These are phyloP conservation scores for Zalaria obscura DNA, from an alignment of 2,329 filamentous ascomycete genomes.

Conservation along the genomic window DNA sequence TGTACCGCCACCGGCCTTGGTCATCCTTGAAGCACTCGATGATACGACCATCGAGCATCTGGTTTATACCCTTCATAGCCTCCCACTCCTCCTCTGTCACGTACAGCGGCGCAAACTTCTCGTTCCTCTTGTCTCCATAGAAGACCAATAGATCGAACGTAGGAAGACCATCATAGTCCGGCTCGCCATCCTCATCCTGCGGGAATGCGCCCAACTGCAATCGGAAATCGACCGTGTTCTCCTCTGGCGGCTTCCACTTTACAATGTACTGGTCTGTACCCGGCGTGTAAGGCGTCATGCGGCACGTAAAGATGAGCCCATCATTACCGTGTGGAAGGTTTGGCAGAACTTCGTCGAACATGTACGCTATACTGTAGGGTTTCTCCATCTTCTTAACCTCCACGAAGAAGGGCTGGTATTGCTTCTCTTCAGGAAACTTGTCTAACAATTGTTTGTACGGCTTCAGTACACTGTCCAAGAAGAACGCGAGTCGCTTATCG, in stretches of 20 bases:
- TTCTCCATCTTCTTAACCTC: conserved; percentile 84
- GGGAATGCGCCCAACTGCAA: conserved; percentile 63
- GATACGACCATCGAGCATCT: conserved; percentile 73
- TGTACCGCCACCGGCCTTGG: conserved; percentile 63
- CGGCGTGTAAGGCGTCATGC: conserved; percentile 68
- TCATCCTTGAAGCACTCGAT: conserved; percentile 81
- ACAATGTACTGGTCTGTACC: conserved; percentile 89
- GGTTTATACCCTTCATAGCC: conserved; percentile 53
- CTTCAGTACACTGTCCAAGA: conserved; percentile 61
- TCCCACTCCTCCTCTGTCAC: conserved; percentile 74
- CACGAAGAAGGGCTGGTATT: conserved; percentile 63
- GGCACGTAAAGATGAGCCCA: conserved; percentile 94
- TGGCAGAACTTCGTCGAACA: conserved; percentile 79
- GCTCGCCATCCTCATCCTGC: conserved; percentile 50
- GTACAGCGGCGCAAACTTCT: conserved; percentile 51
- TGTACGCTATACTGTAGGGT: conserved; percentile 76
- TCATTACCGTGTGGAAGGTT: conserved; percentile 85
- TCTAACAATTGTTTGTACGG: conserved; percentile 40
- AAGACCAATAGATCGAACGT: conserved; percentile 49
- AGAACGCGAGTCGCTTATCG: conserved; percentile 79
- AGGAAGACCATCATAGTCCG: conserved; percentile 57
- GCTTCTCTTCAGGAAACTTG: conserved; percentile 53
- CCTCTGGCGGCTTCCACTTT: conserved; percentile 93
- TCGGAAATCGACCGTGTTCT: conserved; percentile 91
- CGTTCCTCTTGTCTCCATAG: conserved; percentile 50